A percentile compares a stretch with the other conserved stretches of the same genome.
Evolutionary conservation across 2,329 filamentous ascomycete species (phyloP).

Genomic region (Fonsecaea nubica): DNA sequence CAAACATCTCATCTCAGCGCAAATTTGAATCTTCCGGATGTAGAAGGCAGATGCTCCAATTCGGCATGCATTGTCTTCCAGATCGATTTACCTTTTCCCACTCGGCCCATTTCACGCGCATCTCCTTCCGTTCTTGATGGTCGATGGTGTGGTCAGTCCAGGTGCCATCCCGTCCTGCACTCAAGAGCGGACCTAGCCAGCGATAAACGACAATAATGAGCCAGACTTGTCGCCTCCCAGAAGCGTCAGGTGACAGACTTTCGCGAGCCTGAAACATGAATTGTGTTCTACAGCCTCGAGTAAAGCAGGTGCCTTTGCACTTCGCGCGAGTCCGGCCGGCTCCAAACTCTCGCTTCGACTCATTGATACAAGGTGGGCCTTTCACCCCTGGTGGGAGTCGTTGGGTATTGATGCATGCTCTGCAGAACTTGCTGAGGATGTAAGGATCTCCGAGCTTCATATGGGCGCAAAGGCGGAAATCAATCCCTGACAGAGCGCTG

Average conservation of each 20-base stretch:
- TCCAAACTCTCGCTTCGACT: conserved; percentile 35
- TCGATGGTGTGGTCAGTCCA: conserved; percentile 38
- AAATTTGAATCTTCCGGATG: conserved; percentile 40
- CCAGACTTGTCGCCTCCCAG: conserved; percentile 40
- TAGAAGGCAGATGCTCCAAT: conserved; percentile 40
- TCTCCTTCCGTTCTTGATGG: conserved; percentile 36
- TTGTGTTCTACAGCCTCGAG: conserved; percentile 39
- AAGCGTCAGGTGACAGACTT: conserved; percentile 37
- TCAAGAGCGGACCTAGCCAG: conserved; percentile 40
- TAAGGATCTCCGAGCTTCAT: conserved; percentile 39
- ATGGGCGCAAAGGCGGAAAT: conserved; percentile 40
- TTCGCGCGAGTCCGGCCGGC: conserved; percentile 30
- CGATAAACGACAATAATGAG: conserved; percentile 40
- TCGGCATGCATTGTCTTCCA: conserved; percentile 38
- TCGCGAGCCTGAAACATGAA: conserved; percentile 42
- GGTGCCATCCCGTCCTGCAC: conserved; percentile 23
- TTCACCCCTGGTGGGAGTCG: conserved; percentile 39
- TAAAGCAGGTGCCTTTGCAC: conserved; percentile 40
- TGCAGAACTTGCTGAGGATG: conserved; percentile 40
- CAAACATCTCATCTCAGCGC: conserved; percentile 24
- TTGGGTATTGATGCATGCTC: conserved; percentile 41
- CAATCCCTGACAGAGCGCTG: conserved; percentile 36
- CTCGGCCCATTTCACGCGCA: conserved; percentile 37
- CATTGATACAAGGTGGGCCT: conserved; percentile 39
- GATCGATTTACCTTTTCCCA: conserved; percentile 32